These are phyloP conservation scores for Neofusicoccum parvum DNA, from an alignment of 2,329 filamentous ascomycete genomes.

Conservation along the genomic window DNA sequence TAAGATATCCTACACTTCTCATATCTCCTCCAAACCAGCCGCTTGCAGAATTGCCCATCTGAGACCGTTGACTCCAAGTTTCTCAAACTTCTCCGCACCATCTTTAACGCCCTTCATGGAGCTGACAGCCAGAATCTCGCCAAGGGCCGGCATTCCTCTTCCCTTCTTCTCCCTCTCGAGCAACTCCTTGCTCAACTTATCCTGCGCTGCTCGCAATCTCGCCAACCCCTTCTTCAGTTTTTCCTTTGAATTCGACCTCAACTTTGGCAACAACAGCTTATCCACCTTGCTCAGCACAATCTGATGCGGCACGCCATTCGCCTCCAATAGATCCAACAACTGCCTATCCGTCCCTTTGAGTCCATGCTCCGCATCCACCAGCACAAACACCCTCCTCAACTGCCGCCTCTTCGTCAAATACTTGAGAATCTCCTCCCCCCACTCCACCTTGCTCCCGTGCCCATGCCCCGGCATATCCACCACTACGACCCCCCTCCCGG, in stretches of 20 bases:
- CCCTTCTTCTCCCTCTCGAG: slow-evolving; percentile 27
- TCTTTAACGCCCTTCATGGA: slow-evolving; percentile 48
- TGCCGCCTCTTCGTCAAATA: slow-evolving; percentile 65
- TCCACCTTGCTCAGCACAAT: slow-evolving; percentile 70
- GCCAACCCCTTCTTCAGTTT: slow-evolving; percentile 31
- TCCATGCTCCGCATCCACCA: slow-evolving; percentile 66
- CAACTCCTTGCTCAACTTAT: slow-evolving; percentile 22
- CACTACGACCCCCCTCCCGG: slow-evolving; percentile 53
- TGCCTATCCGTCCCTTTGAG: slow-evolving; percentile 62
- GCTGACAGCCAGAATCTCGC: slow-evolving; percentile 64
- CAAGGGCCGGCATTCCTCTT: slow-evolving; percentile 44
- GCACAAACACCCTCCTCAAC: slow-evolving; percentile 63
- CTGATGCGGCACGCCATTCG: slow-evolving; percentile 63
- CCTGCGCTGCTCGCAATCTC: not conserved
- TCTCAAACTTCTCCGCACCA: slow-evolving; percentile 43
- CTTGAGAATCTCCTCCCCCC: slow-evolving; percentile 70
- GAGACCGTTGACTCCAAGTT: slow-evolving; percentile 62
- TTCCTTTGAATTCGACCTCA: slow-evolving; percentile 29
- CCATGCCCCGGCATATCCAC: slow-evolving; percentile 76
- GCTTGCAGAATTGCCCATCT: slow-evolving; percentile 67
- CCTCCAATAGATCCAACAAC: slow-evolving; percentile 58
- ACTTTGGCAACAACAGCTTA: slow-evolving; percentile 47
- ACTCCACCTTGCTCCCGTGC: slow-evolving; percentile 60
- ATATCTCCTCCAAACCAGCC: slow-evolving; percentile 53
- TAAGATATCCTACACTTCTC: not conserved